Evolutionary conservation across 2,329 filamentous ascomycete genomes (phyloP), one percentile per base, ranked within the genome.

Genomic region (Xylariaceae sp.): DNA sequence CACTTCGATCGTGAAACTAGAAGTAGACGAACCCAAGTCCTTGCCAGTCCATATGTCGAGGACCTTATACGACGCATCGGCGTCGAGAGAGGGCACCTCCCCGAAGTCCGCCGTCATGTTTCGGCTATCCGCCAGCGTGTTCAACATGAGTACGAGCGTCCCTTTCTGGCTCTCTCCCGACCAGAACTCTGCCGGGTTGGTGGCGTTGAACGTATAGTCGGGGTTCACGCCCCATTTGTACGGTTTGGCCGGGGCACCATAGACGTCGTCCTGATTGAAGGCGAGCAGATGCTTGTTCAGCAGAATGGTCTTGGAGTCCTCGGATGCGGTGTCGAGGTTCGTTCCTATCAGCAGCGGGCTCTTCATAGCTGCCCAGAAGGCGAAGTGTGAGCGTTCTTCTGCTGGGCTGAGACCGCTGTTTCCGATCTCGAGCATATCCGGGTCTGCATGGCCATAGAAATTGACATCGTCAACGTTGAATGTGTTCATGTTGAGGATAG

Each of bases 381-480:
- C 74, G 59, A 80, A 80, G 59, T 80, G 77, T 2, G 74, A 73
- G 16, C 76, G 68, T 30, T 72, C 72, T 67, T 81, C 76, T 1
- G 69, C 71, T 0, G 67, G 36, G 0, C 73, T 77, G 42, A 80
- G 64, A 19, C 74, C 66, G 0, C 72, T 74, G 59, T 80, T 80
- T 19, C 78, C 77, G 6, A 80, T 69, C 60, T 79, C 76, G 7
- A 74, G 70, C 72, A 79, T 79, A 49, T 80, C 77, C 10, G 72
- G 69, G 56, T 82, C 78, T 4, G 74, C 75, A 58, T 76, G 74
- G 10, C 76, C 74, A 67, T 75, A 79, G 57, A 80, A 80, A 30
- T 74, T 66, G 26, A 70, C 71, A 4, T 68, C 65, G 50, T 78
- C 70, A 55, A 74, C 65, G 47, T 71, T 62, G 61, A 80, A 77